Conservation (phyloP, 148 eudicot species). For the Chenopodium quinoa region DNA sequence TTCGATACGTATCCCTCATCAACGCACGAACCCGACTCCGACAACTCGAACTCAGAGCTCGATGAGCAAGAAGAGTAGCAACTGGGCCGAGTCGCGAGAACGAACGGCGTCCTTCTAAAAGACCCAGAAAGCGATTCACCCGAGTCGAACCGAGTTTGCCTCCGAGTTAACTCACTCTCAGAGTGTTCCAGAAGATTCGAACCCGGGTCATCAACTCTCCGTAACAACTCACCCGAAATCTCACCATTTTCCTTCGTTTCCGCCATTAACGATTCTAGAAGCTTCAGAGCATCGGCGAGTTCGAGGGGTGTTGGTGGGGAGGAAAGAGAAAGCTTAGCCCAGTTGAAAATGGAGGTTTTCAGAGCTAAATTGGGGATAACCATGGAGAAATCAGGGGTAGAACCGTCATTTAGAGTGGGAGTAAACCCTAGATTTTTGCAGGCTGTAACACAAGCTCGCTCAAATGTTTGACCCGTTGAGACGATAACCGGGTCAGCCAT, state of each 20-base stretch:
- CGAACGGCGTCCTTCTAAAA: conserved; percentile 44
- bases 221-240: conserved; percentile 3
- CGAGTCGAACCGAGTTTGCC: conserved; percentile 37
- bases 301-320: conserved; percentile 46
- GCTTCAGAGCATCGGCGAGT: conserved; percentile 38
- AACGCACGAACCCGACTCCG: conserved; percentile 28
- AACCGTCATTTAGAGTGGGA: conserved; percentile 50
- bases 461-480: conserved; percentile 84
- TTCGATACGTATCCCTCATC: conserved; percentile 46
- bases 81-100: conserved; percentile 56
- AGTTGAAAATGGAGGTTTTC: conserved; percentile 60
- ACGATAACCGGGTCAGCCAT: conserved; percentile 91
- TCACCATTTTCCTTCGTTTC: not conserved
- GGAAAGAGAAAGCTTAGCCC: conserved; percentile 33
- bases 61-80: conserved; percentile 68
- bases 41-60: conserved; percentile 35
- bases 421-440: conserved; percentile 47
- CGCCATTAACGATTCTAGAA: conserved; percentile 35
- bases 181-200: conserved; percentile 1
- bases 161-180: conserved; percentile 35
- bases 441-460: conserved; percentile 63
- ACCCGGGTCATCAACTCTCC: conserved; percentile 8
- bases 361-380: conserved; percentile 74
- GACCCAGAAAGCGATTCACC: conserved; percentile 45
- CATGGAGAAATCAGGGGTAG: conserved; percentile 50